These are phyloP conservation scores for Saccharum officinarum DNA, from an alignment of 176 grass and related monocot genomes.

Conservation along the genomic window DNA sequence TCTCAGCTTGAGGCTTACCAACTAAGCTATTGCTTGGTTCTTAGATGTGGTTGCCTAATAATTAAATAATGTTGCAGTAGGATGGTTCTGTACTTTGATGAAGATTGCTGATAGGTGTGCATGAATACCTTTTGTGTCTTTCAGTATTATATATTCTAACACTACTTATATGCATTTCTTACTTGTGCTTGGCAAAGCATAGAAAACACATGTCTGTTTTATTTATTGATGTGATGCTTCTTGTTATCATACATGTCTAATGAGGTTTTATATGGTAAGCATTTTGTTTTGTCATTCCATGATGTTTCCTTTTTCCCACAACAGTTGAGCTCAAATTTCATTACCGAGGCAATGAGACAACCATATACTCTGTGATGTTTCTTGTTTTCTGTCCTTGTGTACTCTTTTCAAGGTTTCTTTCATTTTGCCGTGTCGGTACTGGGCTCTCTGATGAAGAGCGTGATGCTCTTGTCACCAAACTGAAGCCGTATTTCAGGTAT, in stretches of 20 bases:
- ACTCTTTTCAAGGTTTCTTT: constrained; percentile 73
- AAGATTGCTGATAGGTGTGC: constrained; percentile 6
- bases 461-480: constrained; percentile 69
- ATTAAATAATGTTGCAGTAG: neutral
- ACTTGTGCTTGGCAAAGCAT: neutral
- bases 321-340: neutral
- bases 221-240: neutral
- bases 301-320: neutral
- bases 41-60: neutral
- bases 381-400: constrained; percentile 29
- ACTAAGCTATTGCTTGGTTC: neutral
- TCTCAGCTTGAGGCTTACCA: neutral
- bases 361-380: neutral
- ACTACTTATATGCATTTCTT: neutral
- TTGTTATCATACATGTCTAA: constrained; percentile 8
- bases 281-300: constrained; percentile 8
- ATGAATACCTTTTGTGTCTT: neutral
- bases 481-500: constrained; percentile 95
- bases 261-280: constrained; percentile 11
- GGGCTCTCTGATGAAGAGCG: constrained; percentile 82
- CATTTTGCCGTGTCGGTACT: constrained; percentile 90
- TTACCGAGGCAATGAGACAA: neutral
- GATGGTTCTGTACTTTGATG: constrained; percentile 6
- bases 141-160: neutral
- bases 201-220: neutral